Percentiles rank a stretch among this genome's conserved stretches.
These are phyloP conservation scores for Basidiobolus meristosporus DNA, from an alignment of 371 early-diverging fungal genomes.

Conservation along the genomic window DNA sequence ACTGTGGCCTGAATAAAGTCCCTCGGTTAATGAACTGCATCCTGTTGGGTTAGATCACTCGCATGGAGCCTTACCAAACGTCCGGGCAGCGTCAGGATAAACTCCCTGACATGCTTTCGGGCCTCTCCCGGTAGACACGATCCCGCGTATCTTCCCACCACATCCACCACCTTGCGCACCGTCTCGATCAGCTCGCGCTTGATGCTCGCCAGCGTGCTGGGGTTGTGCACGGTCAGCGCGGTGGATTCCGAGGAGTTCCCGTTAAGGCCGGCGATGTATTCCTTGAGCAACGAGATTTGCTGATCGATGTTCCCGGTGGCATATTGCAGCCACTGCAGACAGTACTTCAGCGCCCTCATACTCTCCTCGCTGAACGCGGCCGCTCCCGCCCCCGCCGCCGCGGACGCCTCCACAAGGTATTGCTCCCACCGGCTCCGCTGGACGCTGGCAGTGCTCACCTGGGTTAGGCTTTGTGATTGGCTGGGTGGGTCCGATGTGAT, in stretches of 20 bases:
- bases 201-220: constrained; percentile 31
- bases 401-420: constrained; percentile 43
- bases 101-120: constrained; percentile 52
- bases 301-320: constrained; percentile 65
- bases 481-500: not conserved
- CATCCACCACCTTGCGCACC: constrained; percentile 68
- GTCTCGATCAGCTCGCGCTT: constrained; percentile 74
- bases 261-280: constrained; percentile 35
- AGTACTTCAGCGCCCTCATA: constrained; percentile 56
- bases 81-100: constrained; percentile 67
- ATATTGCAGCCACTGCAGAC: constrained; percentile 70
- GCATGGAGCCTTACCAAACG: too few species aligned
- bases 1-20: constrained; percentile 11
- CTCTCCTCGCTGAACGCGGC: constrained; percentile 62
- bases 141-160: constrained; percentile 74
- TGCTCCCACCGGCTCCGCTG: constrained; percentile 43
- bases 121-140: constrained; percentile 73
- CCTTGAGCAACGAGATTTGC: constrained; percentile 51
- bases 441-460: not conserved
- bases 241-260: too few species aligned
- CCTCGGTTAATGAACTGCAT: too few species aligned
- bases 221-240: too few species aligned
- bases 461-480: too few species aligned
- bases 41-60: too few species aligned
- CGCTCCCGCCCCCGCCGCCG: constrained; percentile 47